Conservation (phyloP, 2,329 filamentous ascomycete species). For the Claviceps pazoutovae region DNA sequence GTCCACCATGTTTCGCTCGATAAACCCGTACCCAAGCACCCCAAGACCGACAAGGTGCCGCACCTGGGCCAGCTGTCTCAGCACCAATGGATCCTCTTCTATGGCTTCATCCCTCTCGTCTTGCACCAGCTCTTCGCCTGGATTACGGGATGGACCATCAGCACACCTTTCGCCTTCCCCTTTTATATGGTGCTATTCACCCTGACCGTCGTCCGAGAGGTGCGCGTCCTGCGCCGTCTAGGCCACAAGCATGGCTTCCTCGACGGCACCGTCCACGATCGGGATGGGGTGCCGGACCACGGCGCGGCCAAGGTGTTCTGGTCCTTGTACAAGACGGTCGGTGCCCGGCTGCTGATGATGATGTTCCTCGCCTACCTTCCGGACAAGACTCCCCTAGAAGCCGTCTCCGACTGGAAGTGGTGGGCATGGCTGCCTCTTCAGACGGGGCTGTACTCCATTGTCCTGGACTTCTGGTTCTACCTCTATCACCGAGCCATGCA, state of each 20-base stretch:
- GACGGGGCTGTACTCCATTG: constrained; percentile 10
- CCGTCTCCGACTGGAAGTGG: constrained; percentile 5
- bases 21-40: constrained; percentile 21
- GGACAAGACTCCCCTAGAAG: constrained; percentile 11
- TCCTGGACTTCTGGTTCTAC: constrained; percentile 31
- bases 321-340: constrained; percentile 20
- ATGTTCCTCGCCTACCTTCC: constrained; percentile 15
- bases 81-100: constrained; percentile 25
- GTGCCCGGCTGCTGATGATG: constrained; percentile 19
- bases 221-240: constrained; percentile 22
- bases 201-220: constrained; percentile 23
- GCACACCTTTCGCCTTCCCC: constrained; percentile 16
- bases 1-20: constrained; percentile 16
- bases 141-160: constrained; percentile 16
- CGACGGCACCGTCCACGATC: constrained; percentile 22
- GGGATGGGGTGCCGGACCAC: constrained; percentile 24
- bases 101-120: constrained; percentile 9
- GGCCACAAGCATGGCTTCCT: constrained; percentile 27
- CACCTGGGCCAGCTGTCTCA: constrained; percentile 19
- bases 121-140: constrained; percentile 16
- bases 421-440: constrained; percentile 24
- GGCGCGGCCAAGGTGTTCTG: constrained; percentile 20
- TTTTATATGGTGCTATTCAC: constrained; percentile 27
- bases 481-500: constrained; percentile 24
- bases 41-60: constrained; percentile 22